Base-by-base conservation (phyloP, 1,284 basidiomycete genomes). In the Hymenochaete sp. region DNA sequence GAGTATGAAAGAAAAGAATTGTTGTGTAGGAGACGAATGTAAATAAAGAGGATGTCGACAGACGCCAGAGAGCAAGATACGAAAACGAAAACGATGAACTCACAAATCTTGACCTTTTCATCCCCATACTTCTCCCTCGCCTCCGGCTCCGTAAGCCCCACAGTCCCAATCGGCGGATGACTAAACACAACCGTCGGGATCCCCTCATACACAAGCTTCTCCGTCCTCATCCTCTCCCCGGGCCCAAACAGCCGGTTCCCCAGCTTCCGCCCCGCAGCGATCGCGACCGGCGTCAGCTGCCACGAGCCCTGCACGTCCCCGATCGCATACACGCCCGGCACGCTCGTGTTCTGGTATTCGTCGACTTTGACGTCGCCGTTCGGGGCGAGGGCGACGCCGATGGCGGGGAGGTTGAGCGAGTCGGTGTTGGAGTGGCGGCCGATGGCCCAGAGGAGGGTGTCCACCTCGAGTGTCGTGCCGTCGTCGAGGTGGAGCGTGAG, bases 181-280 rank as follows among this genome's bases (percentile, higher is more conserved):
- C 88, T 91, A 70, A 97, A 97, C 48, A 97, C 90, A 51, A 96
- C 93, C 35, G 81, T 87, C 3, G 96, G 86, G 53, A 99, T 93
- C 62, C 97, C 79, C 36, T 84, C 75, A 62, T 98, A 99, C 59
- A 73, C 75, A 52, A 98, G 73, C 64, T 93, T 90, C 59, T 97
- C 88, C 47, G 85, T 63, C 69, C 86, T 90, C 71, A 77, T 92
- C 63, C 88, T 71, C 44, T 79, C 73, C 44, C 78, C 73, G 0
- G 80, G 79, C 8, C 95, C 96, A 60, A 91, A 98, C 43, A 98
- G 67, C 42, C 96, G 72, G 68, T 98, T 98, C 41, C 82, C 75
- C 31, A 98, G 67, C 51, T 91, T 71, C 47, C 95, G 72, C 19
- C 93, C 95, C 4, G 96, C 96, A 39, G 95, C 95, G 51, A 99